Evolutionary conservation across 495 filamentous ascomycete genomes (phyloP), one percentile per base, ranked within the genome.

Genomic region (Tuber calosporum): DNA sequence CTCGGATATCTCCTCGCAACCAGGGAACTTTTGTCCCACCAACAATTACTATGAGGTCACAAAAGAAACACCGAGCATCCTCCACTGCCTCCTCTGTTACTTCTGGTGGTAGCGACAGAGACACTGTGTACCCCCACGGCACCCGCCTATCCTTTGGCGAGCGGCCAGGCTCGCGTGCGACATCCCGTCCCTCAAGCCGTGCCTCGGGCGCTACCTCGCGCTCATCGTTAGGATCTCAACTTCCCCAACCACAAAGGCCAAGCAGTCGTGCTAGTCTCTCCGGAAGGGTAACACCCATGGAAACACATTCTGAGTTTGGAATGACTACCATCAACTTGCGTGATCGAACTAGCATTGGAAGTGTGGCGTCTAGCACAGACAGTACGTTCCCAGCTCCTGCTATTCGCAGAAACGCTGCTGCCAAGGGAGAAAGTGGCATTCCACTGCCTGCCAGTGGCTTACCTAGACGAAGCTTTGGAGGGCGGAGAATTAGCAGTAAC

Each of bases 1-100:
- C 94, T n/a, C 90, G 90, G 39, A 85, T 87, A 39, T 94, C 93
- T 1, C 92, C 93, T 15, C 88, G 90, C 40, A 74, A 67, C 26
- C 68, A 48, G 17, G 43, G 41, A 20, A 71, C 70, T 41, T 73
- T 73, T 68, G 67, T 76, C 67, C 77, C 72, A 74, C 73, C 74
- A 36, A 75, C 72, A 9, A 30, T 78, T 34, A 79, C 80, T 30
- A 39, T 81, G 26, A 72, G 80, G 34, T 81, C 79, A 3, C 74
- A 72, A 11, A 77, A 73, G 40, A 81, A 81, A 72, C 48, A 76
- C 22, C 80, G 80, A 30, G 69, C 80, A 26, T 70, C 77, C 34
- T 82, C 80, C 43, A 79, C 48, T 2, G 67, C 77, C 40, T 82
- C 80, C 9, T 81, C 79, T 4, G 69, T 80, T 45, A 78, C 79